phyloP scores from a whole-genome alignment of 2,329 filamentous ascomycete genomes.

The Aspergillus fumigatiaffinis region DNA sequence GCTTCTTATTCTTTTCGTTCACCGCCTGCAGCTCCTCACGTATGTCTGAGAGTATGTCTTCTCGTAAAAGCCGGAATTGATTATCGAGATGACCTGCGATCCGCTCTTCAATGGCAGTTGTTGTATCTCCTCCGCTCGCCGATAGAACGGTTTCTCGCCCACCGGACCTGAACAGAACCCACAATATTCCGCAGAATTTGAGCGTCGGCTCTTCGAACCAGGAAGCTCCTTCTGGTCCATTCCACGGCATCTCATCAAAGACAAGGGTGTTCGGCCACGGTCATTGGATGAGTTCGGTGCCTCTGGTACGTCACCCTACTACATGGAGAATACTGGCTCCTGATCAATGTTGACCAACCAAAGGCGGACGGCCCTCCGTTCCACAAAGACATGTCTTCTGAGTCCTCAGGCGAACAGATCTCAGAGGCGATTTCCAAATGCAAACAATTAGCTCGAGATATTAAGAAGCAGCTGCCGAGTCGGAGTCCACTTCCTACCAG shows the following conservation, averaged over 20 bases:
- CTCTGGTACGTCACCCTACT: slow-evolving; percentile 11
- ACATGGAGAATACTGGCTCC: not conserved
- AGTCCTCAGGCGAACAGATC: slow-evolving; percentile 6
- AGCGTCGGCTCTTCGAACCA: not conserved
- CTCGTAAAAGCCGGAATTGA: too few relatives aligned
- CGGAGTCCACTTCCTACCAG: slow-evolving; percentile 9
- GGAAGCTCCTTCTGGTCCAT: not conserved
- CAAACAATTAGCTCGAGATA: slow-evolving; percentile 19
- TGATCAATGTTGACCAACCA: too few relatives aligned
- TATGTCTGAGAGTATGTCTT: too few relatives aligned
- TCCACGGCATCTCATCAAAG: slow-evolving; percentile 19
- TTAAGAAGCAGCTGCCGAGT: slow-evolving; percentile 19
- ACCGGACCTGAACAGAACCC: too few relatives aligned
- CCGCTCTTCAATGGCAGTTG: too few relatives aligned
- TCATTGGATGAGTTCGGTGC: slow-evolving; percentile 21
- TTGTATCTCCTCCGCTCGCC: too few relatives aligned
- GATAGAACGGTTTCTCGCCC: too few relatives aligned
- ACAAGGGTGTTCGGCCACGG: slow-evolving; percentile 22
- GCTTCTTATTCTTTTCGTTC: too few relatives aligned
- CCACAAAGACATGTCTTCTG: not conserved
- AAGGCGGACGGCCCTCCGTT: slow-evolving; percentile 8
- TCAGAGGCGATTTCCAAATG: slow-evolving; percentile 15
- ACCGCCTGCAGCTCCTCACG: too few relatives aligned
- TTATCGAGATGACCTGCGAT: too few relatives aligned
- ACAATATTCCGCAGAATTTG: too few relatives aligned